Conservation (phyloP, 2,329 filamentous ascomycete species). For the Hypomyces perniciosus region DNA sequence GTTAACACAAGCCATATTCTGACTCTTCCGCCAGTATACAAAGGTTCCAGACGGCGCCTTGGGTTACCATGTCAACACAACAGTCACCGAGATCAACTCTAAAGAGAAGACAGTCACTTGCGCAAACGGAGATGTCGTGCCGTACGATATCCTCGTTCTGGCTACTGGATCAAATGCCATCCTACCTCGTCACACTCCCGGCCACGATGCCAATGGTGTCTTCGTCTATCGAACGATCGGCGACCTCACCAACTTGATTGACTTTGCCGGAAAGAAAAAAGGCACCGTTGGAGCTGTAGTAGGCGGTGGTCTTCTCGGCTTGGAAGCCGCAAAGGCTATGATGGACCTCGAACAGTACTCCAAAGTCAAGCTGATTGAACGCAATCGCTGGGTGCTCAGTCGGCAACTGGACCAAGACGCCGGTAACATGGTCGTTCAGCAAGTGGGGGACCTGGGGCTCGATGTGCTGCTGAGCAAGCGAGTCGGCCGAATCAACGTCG, state of each 20-base stretch:
- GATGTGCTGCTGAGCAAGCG: slow-evolving; percentile 74
- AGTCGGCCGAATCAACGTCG: slow-evolving; percentile 65
- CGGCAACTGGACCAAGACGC: slow-evolving; percentile 78
- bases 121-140: slow-evolving; percentile 60
- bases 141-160: slow-evolving; percentile 76
- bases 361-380: slow-evolving; percentile 72
- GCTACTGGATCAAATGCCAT: slow-evolving; percentile 84
- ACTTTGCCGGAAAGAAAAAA: slow-evolving; percentile 60
- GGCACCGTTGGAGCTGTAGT: slow-evolving; percentile 70
- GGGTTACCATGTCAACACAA: slow-evolving; percentile 68
- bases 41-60: slow-evolving; percentile 61
- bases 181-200: slow-evolving; percentile 64
- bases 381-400: slow-evolving; percentile 76
- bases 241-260: slow-evolving; percentile 71
- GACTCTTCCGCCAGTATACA: slow-evolving; percentile 47
- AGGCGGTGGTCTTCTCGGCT: slow-evolving; percentile 75
- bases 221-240: slow-evolving; percentile 87
- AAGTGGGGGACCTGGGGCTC: slow-evolving; percentile 70
- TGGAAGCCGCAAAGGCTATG: slow-evolving; percentile 31
- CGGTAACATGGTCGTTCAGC: slow-evolving; percentile 73
- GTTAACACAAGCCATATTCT: not conserved
- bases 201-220: slow-evolving; percentile 72
- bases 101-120: slow-evolving; percentile 62
- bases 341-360: slow-evolving; percentile 4
- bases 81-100: slow-evolving; percentile 59